Conservation (phyloP, 176 grass and related monocot genomes). For the Puccinellia tenuiflora region DNA sequence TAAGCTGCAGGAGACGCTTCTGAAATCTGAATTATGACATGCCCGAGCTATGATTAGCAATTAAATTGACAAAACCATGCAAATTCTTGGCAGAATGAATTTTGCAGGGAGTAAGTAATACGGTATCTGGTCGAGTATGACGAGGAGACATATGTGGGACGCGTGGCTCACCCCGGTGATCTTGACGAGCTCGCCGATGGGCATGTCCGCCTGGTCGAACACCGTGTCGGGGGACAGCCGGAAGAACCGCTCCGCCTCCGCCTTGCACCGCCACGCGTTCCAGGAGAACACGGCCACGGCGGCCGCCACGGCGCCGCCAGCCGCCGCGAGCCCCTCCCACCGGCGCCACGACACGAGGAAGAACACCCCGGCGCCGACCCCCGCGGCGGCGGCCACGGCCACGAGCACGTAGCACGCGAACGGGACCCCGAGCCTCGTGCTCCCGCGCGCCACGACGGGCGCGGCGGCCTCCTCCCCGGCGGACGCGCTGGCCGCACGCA, state of each 20-base stretch:
- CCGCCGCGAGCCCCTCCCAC: slow-evolving; percentile 45
- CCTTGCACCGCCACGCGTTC: slow-evolving; percentile 35
- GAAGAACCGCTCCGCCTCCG: slow-evolving; percentile 72
- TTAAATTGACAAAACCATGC: not conserved
- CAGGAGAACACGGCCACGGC: slow-evolving; percentile 38
- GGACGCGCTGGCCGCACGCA: not conserved
- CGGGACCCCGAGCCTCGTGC: slow-evolving; percentile 41
- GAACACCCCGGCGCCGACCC: slow-evolving; percentile 53
- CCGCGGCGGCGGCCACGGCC: slow-evolving; percentile 36
- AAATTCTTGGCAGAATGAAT: not conserved
- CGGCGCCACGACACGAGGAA: slow-evolving; percentile 36
- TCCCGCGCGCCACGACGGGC: not conserved
- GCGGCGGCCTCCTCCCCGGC: not conserved
- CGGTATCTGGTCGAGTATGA: not conserved
- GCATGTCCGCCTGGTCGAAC: slow-evolving; percentile 56
- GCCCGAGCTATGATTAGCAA: too few species aligned
- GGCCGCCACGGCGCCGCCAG: slow-evolving; percentile 14
- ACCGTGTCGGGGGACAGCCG: slow-evolving; percentile 47
- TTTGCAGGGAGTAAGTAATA: not conserved
- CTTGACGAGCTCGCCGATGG: slow-evolving; percentile 77
- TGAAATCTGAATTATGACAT: too few species aligned
- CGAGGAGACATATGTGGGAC: not conserved
- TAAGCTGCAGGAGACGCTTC: not conserved
- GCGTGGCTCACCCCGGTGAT: slow-evolving; percentile 70
- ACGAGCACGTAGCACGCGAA: slow-evolving; percentile 57